These are phyloP conservation scores for Lecanoromycetidae sp. DNA, from an alignment of 2,329 filamentous ascomycete species.

Conservation along the genomic window DNA sequence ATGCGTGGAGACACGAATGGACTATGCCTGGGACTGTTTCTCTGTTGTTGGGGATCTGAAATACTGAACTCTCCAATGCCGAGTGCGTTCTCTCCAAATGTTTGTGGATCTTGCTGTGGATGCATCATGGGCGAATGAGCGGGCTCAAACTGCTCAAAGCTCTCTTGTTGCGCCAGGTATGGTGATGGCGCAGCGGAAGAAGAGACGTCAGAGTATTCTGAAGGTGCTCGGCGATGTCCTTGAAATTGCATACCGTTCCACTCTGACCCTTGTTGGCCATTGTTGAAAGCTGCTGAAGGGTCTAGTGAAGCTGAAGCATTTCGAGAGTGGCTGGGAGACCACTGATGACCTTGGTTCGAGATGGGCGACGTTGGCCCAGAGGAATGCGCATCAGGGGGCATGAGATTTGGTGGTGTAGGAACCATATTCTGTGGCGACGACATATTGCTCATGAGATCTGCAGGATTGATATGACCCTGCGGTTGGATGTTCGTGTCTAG, in stretches of 20 bases:
- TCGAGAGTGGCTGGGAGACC: conserved; percentile 45
- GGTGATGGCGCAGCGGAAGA: conserved; percentile 73
- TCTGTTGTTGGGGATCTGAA: conserved; percentile 48
- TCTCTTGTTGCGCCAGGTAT: conserved; percentile 63
- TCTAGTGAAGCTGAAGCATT: conserved; percentile 46
- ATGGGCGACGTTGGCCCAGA: conserved; percentile 45
- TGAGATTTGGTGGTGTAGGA: conserved; percentile 45
- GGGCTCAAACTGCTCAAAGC: conserved; percentile 59
- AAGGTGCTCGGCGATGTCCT: conserved; percentile 70
- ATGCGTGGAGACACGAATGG: conserved; percentile 57
- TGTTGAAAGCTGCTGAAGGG: conserved; percentile 46
- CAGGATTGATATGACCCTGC: conserved; percentile 32
- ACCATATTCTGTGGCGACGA: conserved; percentile 37
- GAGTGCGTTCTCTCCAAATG: conserved; percentile 69
- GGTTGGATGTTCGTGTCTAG: conserved; percentile 22
- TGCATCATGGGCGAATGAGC: conserved; percentile 70
- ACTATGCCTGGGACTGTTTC: conserved; percentile 53
- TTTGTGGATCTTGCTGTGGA: conserved; percentile 52
- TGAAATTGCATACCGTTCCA: conserved; percentile 56
- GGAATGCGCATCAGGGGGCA: conserved; percentile 42
- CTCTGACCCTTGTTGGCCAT: conserved; percentile 40
- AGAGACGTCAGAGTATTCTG: conserved; percentile 85
- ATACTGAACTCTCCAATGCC: conserved; percentile 71
- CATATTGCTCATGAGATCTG: conserved; percentile 34
- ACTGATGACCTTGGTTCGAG: conserved; percentile 40